Conservation (phyloP, 768 basidiomycete species). For the Boletales sp. region DNA sequence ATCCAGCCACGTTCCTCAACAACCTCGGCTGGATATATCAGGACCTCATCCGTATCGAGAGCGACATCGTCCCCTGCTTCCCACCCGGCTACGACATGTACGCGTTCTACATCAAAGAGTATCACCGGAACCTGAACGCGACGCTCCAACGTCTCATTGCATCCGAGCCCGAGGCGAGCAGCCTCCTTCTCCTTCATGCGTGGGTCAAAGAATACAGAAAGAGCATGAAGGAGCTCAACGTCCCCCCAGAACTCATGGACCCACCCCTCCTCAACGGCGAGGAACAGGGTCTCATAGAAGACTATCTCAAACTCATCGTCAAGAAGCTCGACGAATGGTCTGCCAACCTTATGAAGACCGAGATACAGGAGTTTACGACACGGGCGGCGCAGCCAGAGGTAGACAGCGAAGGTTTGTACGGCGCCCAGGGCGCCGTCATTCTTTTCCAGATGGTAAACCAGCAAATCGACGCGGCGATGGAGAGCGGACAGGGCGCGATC, state of each 20-base stretch:
- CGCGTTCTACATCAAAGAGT: slow-evolving; percentile 77
- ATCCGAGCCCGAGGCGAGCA: slow-evolving; percentile 82
- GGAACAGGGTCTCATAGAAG: slow-evolving; percentile 90
- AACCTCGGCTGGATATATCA: slow-evolving; percentile 89
- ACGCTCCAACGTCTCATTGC: slow-evolving; percentile 67
- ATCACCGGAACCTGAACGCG: slow-evolving; percentile 80
- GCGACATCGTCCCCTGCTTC: slow-evolving; percentile 86
- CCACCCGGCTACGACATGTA: slow-evolving; percentile 91
- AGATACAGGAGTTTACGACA: slow-evolving; percentile 77
- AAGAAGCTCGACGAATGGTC: slow-evolving; percentile 98
- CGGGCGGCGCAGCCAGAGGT: slow-evolving; percentile 85
- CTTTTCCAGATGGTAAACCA: slow-evolving; percentile 99
- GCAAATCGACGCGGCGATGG: slow-evolving; percentile 90
- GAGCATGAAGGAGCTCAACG: slow-evolving; percentile 90
- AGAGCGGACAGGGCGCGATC: slow-evolving; percentile 93
- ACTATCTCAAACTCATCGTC: slow-evolving; percentile 91
- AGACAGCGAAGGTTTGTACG: slow-evolving; percentile 86
- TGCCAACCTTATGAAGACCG: slow-evolving; percentile 87
- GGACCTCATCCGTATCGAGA: slow-evolving; percentile 90
- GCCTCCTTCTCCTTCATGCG: slow-evolving; percentile 78
- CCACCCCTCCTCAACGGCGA: slow-evolving; percentile 94
- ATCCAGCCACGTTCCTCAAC: slow-evolving; percentile 73
- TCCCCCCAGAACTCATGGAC: slow-evolving; percentile 76
- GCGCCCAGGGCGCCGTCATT: slow-evolving; percentile 89
- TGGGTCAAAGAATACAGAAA: slow-evolving; percentile 97